phyloP scores from a whole-genome alignment of 2,329 filamentous ascomycete genomes.

The Aspergillus tanneri region DNA sequence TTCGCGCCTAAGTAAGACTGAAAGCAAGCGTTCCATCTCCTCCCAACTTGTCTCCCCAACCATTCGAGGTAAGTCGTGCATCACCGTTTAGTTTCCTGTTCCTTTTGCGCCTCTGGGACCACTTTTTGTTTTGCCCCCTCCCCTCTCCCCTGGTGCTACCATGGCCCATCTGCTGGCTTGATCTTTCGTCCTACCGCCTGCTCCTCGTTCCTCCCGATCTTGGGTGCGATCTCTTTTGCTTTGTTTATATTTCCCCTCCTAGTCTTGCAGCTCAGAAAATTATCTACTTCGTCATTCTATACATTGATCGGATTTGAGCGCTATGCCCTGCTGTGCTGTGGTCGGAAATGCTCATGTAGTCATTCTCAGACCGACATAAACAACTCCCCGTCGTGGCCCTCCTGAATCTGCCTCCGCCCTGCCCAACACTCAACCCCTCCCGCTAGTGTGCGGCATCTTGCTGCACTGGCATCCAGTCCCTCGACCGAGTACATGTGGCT shows the following conservation, averaged over 20 bases:
- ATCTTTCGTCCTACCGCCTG: conserved; percentile 5
- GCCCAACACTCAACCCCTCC: conserved; percentile 25
- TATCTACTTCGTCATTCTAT: background rate
- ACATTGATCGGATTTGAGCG: conserved; percentile 4
- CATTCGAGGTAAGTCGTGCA: conserved; percentile 21
- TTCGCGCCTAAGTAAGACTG: conserved; percentile 19
- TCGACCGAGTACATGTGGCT: conserved; percentile 38
- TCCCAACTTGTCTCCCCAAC: conserved; percentile 13
- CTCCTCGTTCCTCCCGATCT: conserved; percentile 1
- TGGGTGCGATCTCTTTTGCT: background rate
- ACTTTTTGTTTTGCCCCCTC: conserved; percentile 16
- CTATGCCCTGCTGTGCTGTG: conserved; percentile 15
- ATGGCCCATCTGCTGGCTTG: background rate
- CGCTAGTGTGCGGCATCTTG: conserved; percentile 36
- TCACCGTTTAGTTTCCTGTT: conserved; percentile 15
- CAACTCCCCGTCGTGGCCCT: conserved; percentile 27
- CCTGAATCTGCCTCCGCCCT: conserved; percentile 24
- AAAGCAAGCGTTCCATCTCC: conserved; percentile 12
- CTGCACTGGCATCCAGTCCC: conserved; percentile 36
- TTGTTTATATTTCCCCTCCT: background rate
- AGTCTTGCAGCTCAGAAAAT: background rate
- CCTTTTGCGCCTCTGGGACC: conserved; percentile 15
- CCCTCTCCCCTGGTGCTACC: conserved; percentile 9
- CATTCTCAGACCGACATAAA: conserved; percentile 32
- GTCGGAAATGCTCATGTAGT: conserved; percentile 29